Base-by-base conservation (phyloP, 768 basidiomycete species). In the Coprinopsis sp. region DNA sequence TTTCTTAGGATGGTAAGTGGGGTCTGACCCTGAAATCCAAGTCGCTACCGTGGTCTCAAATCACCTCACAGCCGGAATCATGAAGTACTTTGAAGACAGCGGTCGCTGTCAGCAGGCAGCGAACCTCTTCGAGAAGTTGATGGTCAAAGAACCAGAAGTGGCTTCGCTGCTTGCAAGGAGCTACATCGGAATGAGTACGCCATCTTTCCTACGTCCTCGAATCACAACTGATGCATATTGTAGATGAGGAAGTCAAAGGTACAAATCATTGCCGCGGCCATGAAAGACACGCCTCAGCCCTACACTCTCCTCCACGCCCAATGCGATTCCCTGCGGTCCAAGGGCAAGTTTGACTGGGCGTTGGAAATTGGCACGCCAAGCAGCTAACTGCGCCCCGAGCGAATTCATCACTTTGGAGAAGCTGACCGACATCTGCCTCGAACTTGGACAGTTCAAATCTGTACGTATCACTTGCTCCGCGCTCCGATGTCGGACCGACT, bases 341-440 rank as follows among this genome's bases (percentile, higher is more conserved):
- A 97, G 59, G 86, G 84, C 39, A 85, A 84, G 58, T 62, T 72
- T 29, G 87, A 87, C 24, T 97, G 91, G 91, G 94, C 94, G 0
- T 74, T 94, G 47, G n/a, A 87, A 91, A 60, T 70, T 99, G 29
- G 95, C 95, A 0, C 79, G 81, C 51, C 91, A 97, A 59, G 96
- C 96, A 1, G 96, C 98, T 61, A 97, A 97, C 55, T 95, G 93
- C 54, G 96, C 96, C 0, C 96, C 96, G 5, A 93, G 90, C 70
- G 96, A 99, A 64, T 98, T 99, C 54, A 88, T 96, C 18, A 98
- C 95, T 0, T 99, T 96, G 94, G 93, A 97, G 60, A 98, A 96
- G 68, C 69, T 98, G 56, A 94, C 95, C 0, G 91, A 98, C 53
- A 69, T 95, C 43, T 96, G 95, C 61, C 93, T 97, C 37, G 94